Evolutionary conservation across 129 eudicot genomes (phyloP).

Genomic region (Flaveria linearis): DNA sequence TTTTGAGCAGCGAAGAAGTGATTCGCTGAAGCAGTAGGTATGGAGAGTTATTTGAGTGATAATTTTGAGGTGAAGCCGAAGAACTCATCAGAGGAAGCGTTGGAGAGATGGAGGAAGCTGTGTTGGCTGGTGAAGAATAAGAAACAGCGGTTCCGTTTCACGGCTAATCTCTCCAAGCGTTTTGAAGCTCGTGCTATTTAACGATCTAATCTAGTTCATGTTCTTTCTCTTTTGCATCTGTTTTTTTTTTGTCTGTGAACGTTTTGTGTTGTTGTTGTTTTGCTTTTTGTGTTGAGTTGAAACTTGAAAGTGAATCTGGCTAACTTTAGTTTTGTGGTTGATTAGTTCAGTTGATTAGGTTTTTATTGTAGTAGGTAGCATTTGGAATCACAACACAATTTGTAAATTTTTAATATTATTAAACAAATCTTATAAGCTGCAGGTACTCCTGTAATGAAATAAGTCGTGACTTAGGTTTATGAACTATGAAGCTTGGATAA

Average conservation of each 20-base stretch:
- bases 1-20: slow-evolving; percentile 10
- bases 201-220: slow-evolving; percentile 77
- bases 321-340: slow-evolving; percentile 3
- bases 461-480: not conserved
- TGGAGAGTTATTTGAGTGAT: slow-evolving; percentile 76
- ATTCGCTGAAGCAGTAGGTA: slow-evolving; percentile 26
- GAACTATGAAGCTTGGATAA: slow-evolving; percentile 8
- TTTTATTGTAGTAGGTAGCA: not conserved
- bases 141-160: slow-evolving; percentile 77
- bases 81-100: slow-evolving; percentile 90
- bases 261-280: slow-evolving; percentile 2
- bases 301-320: slow-evolving; percentile 20
- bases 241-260: not conserved
- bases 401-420: not conserved
- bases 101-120: slow-evolving; percentile 86
- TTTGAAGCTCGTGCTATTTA: slow-evolving; percentile 78
- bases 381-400: not conserved
- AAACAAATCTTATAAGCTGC: not conserved
- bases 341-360: not conserved
- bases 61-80: slow-evolving; percentile 85
- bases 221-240: slow-evolving; percentile 6
- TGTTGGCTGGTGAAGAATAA: slow-evolving; percentile 88
- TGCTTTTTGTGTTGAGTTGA: slow-evolving; percentile 21
- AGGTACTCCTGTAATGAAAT: not conserved
- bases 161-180: slow-evolving; percentile 91